Evolutionary conservation across 345 rosid genomes (phyloP).

Genomic region (rapeseed (Brassica napus)): DNA sequence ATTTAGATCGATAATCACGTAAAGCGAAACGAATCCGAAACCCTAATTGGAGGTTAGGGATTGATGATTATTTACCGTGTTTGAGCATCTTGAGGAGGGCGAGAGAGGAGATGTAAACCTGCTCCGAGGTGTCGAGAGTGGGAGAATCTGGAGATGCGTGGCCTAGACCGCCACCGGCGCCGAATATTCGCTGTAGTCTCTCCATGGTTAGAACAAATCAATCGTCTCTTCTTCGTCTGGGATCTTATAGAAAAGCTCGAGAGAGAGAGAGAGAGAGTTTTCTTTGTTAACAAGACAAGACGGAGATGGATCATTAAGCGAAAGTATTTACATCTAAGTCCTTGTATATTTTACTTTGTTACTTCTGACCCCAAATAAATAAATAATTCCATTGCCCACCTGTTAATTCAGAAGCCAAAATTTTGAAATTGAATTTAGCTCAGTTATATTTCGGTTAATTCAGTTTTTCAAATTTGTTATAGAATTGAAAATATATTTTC

Average conservation of each 20-base stretch:
- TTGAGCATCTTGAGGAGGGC: conserved; percentile 96
- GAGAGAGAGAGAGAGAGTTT: conserved; percentile 6
- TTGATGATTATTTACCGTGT: conserved; percentile 32
- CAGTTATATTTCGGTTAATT: background rate
- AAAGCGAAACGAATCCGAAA: background rate
- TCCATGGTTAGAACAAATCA: conserved; percentile 38
- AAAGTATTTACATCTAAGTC: conserved; percentile 18
- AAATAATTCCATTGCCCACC: background rate
- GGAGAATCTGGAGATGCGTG: conserved; percentile 95
- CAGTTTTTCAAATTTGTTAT: background rate
- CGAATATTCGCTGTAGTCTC: conserved; percentile 85
- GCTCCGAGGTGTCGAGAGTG: conserved; percentile 93
- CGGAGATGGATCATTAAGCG: conserved; percentile 19
- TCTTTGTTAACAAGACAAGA: conserved; percentile 38
- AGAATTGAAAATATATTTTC: background rate
- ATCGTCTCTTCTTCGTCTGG: background rate
- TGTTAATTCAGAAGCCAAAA: background rate
- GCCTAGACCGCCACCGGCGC: conserved; percentile 82
- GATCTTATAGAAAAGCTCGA: conserved; percentile 24
- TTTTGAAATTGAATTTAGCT: background rate
- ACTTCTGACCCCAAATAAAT: background rate
- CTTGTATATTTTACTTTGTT: background rate
- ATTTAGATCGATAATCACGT: conserved; percentile 9
- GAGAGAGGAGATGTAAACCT: conserved; percentile 96
- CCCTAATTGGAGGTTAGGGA: conserved; percentile 1